These are phyloP conservation scores for Pseudonitzschia multiseries DNA, from an alignment of 108 stramenopile genomes.

Conservation along the genomic window DNA sequence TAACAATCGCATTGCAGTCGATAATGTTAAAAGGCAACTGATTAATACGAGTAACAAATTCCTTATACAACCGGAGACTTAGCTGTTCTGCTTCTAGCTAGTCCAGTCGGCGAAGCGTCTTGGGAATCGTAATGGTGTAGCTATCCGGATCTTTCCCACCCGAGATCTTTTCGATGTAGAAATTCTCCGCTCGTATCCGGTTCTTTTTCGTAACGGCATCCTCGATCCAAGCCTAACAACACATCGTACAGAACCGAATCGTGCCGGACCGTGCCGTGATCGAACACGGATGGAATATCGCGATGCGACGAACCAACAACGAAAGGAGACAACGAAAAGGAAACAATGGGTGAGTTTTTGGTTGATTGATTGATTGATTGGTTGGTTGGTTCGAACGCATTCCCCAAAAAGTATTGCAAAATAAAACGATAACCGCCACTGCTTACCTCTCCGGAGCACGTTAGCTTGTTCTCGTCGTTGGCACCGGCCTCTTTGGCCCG, in stretches of 20 bases:
- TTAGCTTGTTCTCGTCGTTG: slow-evolving; percentile 15
- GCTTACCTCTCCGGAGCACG: slow-evolving; percentile 25
- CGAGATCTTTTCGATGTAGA: slow-evolving; percentile 64
- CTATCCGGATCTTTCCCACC: slow-evolving; percentile 22
- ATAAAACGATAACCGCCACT: neutral
- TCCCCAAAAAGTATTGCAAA: neutral
- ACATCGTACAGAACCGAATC: neutral
- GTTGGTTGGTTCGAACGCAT: no score
- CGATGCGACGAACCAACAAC: neutral
- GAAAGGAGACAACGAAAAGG: neutral
- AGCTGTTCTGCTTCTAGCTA: neutral
- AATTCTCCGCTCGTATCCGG: slow-evolving; percentile 58
- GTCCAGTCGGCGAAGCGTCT: slow-evolving; percentile 24
- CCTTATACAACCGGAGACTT: no score
- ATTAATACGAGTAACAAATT: no score
- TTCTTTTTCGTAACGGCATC: slow-evolving; percentile 63
- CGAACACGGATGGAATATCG: no score
- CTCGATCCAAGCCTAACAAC: slow-evolving; percentile 44
- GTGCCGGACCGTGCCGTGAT: no score
- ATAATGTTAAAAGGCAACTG: no score
- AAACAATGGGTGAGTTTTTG: neutral
- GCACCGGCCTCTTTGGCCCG: slow-evolving; percentile 11
- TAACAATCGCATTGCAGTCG: no score
- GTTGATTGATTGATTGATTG: neutral
- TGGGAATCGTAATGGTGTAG: slow-evolving; percentile 50